Evolutionary conservation across 1,139 yeast genomes (phyloP), one percentile per base, ranked within the genome.

Genomic region (Candida tetrigidarum): DNA sequence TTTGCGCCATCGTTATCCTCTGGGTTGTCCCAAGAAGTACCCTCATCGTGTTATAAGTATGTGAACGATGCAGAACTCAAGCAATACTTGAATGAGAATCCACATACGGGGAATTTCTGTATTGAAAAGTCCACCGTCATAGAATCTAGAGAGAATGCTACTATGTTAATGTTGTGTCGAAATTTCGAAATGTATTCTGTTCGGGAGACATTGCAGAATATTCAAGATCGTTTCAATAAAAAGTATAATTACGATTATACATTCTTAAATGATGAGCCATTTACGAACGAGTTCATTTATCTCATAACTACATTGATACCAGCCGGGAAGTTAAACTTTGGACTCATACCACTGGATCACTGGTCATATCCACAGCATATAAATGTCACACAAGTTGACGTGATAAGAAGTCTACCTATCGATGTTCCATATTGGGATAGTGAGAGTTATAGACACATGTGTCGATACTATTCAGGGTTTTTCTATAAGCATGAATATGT

Each of bases 81-180:
- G 28, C 29, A 43, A 22, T 41, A 25, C 16, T 19, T 44, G 10
- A 14, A 37, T 16, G 15, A 26, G 11, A 19, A 26, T 19, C 27
- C 19, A 33, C 29, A 23, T 35, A 41, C 37, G 9, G 16, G 6
- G 14, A 43, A 46, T 19, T 15, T 46, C n/a, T 36, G 47, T 26
- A 37, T 49, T 27, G 26, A 40, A 10, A 45, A 47, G 26, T 16
- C 39, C 9, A 7, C 6, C 4, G n/a, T 19, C 9, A n/a, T n/a
- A n/a, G 11, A 38, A 16, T 29, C 25, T 8, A 49, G 54, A 39
- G 58, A 52, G 41, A 57, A 57, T 42, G 95, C 93, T 4, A 83
- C 92, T 0, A 81, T 89, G 55, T 83, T 88, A 45, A 78, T 91
- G 8, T 66, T 90, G 45, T 92, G 88, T 32, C 73, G 95, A 51